Percentiles rank a stretch among this genome's conserved stretches.
These are phyloP conservation scores for Diaporthe longicolla DNA, from an alignment of 2,329 filamentous ascomycete genomes.

Conservation along the genomic window DNA sequence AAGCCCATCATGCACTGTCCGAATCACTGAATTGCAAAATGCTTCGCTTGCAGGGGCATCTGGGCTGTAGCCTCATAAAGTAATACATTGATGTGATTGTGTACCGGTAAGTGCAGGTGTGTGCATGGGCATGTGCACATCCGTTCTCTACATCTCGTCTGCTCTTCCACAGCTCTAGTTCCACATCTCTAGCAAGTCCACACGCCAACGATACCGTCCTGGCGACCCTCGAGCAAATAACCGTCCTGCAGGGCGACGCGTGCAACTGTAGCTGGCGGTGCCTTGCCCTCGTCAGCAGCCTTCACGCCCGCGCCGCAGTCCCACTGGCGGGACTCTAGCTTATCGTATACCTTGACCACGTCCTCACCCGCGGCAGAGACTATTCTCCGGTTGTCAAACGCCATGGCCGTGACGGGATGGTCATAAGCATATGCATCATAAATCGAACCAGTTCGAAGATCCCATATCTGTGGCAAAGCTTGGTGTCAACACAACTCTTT, in stretches of 20 bases:
- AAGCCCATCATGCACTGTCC: neutral
- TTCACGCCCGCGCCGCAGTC: conserved; percentile 89
- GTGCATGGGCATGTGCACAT: conserved; percentile 34
- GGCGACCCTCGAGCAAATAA: conserved; percentile 91
- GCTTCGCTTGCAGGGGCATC: neutral
- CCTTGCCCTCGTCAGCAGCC: conserved; percentile 75
- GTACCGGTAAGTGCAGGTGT: conserved; percentile 12
- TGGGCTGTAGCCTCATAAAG: neutral
- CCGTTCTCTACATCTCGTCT: conserved; percentile 21
- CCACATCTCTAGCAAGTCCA: conserved; percentile 90
- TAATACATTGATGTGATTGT: conserved; percentile 23
- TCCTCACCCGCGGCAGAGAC: conserved; percentile 91
- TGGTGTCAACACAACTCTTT: neutral
- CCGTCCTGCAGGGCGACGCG: conserved; percentile 92
- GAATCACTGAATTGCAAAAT: neutral
- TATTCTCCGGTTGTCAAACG: conserved; percentile 93
- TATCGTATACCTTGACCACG: conserved; percentile 98
- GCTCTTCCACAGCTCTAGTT: conserved; percentile 49
- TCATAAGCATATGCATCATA: conserved; percentile 98
- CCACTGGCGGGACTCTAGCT: conserved; percentile 96
- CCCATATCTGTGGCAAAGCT: conserved; percentile 82
- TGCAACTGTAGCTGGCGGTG: conserved; percentile 80
- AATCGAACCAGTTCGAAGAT: conserved; percentile 95
- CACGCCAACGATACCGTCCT: conserved; percentile 88
- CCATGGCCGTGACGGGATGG: conserved; percentile 92